A percentile compares a stretch with the other conserved stretches of the same genome.
phyloP scores from a whole-genome alignment of 768 basidiomycete species.

The Pisolithus sp. region DNA sequence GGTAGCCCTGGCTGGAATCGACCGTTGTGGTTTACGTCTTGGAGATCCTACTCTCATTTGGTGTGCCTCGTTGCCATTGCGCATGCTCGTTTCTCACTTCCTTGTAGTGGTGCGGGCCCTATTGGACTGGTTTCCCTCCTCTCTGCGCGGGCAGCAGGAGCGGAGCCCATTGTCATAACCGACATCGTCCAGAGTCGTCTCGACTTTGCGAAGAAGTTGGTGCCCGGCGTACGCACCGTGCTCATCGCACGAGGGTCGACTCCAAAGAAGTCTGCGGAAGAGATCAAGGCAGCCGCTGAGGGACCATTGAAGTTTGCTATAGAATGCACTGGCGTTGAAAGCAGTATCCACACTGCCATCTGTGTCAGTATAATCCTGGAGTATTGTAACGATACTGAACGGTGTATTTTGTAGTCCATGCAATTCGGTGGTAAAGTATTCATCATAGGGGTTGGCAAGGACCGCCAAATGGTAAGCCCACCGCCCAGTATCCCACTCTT shows the following conservation, averaged over 20 bases:
- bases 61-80: constrained; percentile 25
- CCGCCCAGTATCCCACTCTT: background rate
- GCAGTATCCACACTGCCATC: constrained; percentile 53
- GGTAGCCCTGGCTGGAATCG: constrained; percentile 62
- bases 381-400: constrained; percentile 1
- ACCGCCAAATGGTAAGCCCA: constrained; percentile 46
- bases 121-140: constrained; percentile 59
- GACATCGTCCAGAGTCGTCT: constrained; percentile 60
- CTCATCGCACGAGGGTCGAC: constrained; percentile 43
- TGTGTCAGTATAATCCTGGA: constrained; percentile 33
- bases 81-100: constrained; percentile 9
- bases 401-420: constrained; percentile 37
- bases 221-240: constrained; percentile 53
- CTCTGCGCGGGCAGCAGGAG: constrained; percentile 61
- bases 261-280: constrained; percentile 44
- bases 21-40: constrained; percentile 56
- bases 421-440: constrained; percentile 64
- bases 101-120: constrained; percentile 54
- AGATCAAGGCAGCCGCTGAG: constrained; percentile 47
- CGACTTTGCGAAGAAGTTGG: constrained; percentile 58
- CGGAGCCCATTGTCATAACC: constrained; percentile 64
- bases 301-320: constrained; percentile 45
- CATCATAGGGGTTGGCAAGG: constrained; percentile 64
- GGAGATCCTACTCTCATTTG: constrained; percentile 60
- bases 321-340: constrained; percentile 62